Base-by-base conservation (phyloP, 1,284 basidiomycete genomes). In the Irpex lacteus region DNA sequence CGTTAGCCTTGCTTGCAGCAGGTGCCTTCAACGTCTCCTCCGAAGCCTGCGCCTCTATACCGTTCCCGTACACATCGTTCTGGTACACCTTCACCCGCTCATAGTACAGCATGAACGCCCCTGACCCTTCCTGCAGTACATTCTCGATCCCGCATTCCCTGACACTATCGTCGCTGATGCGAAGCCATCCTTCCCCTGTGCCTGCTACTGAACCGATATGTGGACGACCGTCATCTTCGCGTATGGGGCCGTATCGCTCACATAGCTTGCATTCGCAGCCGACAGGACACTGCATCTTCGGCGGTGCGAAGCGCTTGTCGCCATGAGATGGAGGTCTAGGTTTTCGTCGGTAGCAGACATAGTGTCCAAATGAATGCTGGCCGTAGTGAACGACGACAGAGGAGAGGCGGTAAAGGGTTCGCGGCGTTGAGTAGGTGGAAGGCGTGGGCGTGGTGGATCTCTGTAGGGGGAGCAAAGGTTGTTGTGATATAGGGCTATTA, bases 61-160 rank as follows among this genome's bases (percentile, higher is more conserved):
- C 59, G 52, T 63, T 59, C 13, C 64, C 54, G 54, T 71, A 70
- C 38, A 71, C 64, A 44, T 65, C 69, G 40, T 32, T 52, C 61
- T 55, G 55, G 26, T 52, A 54, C 57, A 55, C 60, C 68, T 78
- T 77, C 50, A 90, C 86, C 54, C 87, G 83, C 79, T 98, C 95
- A 72, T 98, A 98, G 72, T 95, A 97, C 50, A 97, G 82, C 90
- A 98, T 92, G 74, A 96, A 95, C 59, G 87, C 91, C 52, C 87
- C 87, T 13, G 83, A 81, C 49, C 88, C 88, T 74, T 94, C 91
- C 66, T 82, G 81, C 59, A 94, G 75, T 68, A 95, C 90, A 61
- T 82, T 81, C 75, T 92, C 88, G 58, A 94, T 82, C 36, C 89
- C 89, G 47, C 91, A 89, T 71, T 94, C 91, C 47, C 85, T 81